These are phyloP conservation scores for Cyclotella cryptica DNA, from an alignment of 108 stramenopile species.

Conservation along the genomic window DNA sequence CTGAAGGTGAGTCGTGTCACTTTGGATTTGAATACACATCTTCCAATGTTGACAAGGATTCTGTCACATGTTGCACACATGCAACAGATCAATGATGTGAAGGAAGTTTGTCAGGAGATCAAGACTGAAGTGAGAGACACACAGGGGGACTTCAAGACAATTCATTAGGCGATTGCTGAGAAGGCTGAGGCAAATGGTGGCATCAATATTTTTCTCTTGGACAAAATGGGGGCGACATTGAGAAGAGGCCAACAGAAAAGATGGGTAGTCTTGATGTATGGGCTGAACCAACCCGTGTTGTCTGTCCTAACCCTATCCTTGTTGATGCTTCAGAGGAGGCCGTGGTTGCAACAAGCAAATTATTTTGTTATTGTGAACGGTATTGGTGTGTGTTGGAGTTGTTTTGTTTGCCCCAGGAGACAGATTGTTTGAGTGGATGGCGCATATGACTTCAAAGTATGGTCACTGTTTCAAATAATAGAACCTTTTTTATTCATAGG, in stretches of 20 bases:
- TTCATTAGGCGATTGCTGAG: too few relatives aligned
- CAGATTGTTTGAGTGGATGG: too few relatives aligned
- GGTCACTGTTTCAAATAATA: background rate
- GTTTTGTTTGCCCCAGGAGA: background rate
- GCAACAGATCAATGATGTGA: background rate
- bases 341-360: background rate
- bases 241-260: background rate
- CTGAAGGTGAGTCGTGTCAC: too few relatives aligned
- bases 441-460: background rate
- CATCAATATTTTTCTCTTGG: too few relatives aligned
- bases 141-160: background rate
- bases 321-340: too few relatives aligned
- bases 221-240: too few relatives aligned
- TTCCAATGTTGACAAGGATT: conserved; percentile 38
- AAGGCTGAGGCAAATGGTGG: too few relatives aligned
- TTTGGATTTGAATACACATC: conserved; percentile 32
- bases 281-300: background rate
- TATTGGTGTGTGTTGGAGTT: too few relatives aligned
- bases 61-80: conserved; percentile 37
- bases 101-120: too few relatives aligned
- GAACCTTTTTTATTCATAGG: too few relatives aligned
- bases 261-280: too few relatives aligned
- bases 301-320: too few relatives aligned
- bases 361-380: background rate
- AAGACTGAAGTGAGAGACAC: background rate